Evolutionary conservation across 192 early-diverging fungal species (phyloP).

Genomic region (Backusella sp.): DNA sequence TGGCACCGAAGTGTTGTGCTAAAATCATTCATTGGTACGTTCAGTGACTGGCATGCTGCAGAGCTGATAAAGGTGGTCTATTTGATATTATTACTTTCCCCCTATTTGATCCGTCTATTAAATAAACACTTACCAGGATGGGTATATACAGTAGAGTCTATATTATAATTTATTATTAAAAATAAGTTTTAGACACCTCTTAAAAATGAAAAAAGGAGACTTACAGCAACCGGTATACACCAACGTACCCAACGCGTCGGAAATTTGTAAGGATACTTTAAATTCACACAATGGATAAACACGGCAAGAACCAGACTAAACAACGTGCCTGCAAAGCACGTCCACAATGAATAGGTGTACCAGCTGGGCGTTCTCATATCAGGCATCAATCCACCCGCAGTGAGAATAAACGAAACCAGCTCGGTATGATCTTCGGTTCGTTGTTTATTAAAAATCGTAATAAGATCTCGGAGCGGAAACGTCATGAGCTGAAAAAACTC

Average conservation of each 20-base stretch:
- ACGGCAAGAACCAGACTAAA: conserved; percentile 40
- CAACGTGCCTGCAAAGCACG: conserved; percentile 34
- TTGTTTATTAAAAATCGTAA: conserved; percentile 32
- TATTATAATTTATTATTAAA: background rate
- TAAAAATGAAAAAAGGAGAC: background rate
- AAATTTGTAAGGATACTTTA: conserved; percentile 37
- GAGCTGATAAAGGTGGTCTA: conserved; percentile 43
- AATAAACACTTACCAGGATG: conserved; percentile 31
- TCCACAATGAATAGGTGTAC: conserved; percentile 52
- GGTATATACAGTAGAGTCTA: conserved; percentile 47
- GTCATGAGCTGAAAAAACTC: conserved; percentile 81
- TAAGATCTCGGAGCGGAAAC: conserved; percentile 75
- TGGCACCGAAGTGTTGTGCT: conserved; percentile 42
- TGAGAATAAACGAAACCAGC: conserved; percentile 52
- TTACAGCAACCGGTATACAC: conserved; percentile 30
- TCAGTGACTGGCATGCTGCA: conserved; percentile 41
- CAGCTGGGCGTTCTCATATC: conserved; percentile 51
- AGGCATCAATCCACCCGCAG: conserved; percentile 52
- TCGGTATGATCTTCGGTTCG: conserved; percentile 38
- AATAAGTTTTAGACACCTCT: background rate
- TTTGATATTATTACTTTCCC: background rate
- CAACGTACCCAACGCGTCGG: conserved; percentile 50
- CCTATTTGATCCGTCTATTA: background rate
- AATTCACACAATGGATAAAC: conserved; percentile 43
- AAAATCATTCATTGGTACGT: conserved; percentile 25